Evolutionary conservation across 176 grass and related monocot genomes (phyloP), one percentile per base, ranked within the genome.

Genomic region (Triticum aestivum): DNA sequence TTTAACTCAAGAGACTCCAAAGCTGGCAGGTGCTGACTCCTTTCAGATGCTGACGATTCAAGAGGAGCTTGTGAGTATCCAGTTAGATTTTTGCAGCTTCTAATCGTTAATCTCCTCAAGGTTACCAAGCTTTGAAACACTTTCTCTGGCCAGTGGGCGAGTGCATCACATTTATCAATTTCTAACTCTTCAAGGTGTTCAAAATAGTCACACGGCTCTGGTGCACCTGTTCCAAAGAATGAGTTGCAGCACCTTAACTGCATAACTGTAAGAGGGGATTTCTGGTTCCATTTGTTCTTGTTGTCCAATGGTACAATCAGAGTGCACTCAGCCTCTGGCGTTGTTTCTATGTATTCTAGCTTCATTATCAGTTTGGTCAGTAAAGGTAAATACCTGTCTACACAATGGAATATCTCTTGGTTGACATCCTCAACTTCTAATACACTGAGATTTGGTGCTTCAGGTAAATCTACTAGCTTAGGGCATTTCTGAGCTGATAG

Each of bases 1-100:
- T 0, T 6, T 59, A 82, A 15, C 0, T 0, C 0, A 23, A 82
- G 29, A 23, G 0, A 9, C 15, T 49, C 38, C 0, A 81, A 39
- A 81, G 9, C 2, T 49, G 4, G 3, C 45, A 49, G 45, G 12
- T 13, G 12, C 4, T 49, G 45, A 49, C 1, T 49, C 45, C 45
- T 49, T 49, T 13, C 45, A 3, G 12, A 1, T 5, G 45, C 4
- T 13, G 4, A 49, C 5, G 45, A 12, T 12, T 49, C 45, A 49
- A 49, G 45, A 49, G 11, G 45, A 49, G 12, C 45, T 49, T 49
- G 45, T 49, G 45, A 0, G 1, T 67, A 41, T 11, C 42, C 79
- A 13, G 21, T 15, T 21, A 30, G 39, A 11, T 51, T 33, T 6
- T 4, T 0, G 66, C 66, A 69, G 2, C 1, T 9, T 9, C 0